phyloP scores from a whole-genome alignment of 129 eudicot genomes.

The Chrysanthemum lavandulifolium region DNA sequence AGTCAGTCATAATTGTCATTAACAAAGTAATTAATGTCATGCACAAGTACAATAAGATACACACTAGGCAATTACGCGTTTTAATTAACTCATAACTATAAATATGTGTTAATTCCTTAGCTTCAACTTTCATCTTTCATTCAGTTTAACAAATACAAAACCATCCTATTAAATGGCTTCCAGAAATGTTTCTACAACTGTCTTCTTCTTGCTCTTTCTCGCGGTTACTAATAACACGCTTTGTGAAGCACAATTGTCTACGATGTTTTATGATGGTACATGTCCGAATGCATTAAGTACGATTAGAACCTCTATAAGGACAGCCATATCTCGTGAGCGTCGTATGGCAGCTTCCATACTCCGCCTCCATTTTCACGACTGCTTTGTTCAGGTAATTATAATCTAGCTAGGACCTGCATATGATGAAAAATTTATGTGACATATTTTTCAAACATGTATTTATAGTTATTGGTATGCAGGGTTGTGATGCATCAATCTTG shows the following conservation, averaged over 20 bases:
- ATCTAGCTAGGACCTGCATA: neutral
- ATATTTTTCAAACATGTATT: neutral
- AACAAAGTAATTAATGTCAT: neutral
- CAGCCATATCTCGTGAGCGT: slow-evolving; percentile 36
- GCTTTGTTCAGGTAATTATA: slow-evolving; percentile 33
- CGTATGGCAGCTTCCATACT: slow-evolving; percentile 39
- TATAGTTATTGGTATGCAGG: slow-evolving; percentile 18
- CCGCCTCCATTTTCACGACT: slow-evolving; percentile 40
- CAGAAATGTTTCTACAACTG: slow-evolving; percentile 5
- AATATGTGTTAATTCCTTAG: neutral
- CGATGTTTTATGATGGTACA: no score
- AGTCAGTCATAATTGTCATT: slow-evolving; percentile 3
- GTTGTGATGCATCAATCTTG: slow-evolving; percentile 79
- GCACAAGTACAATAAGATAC: neutral
- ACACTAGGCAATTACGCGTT: neutral
- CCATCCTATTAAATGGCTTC: slow-evolving; percentile 20
- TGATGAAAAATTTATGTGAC: neutral
- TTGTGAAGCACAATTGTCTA: slow-evolving; percentile 25
- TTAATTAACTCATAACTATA: neutral
- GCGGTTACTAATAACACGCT: slow-evolving; percentile 17
- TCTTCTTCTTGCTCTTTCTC: slow-evolving; percentile 22
- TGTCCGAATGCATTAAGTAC: slow-evolving; percentile 31
- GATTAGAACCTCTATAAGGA: slow-evolving; percentile 33
- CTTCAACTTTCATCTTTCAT: neutral
- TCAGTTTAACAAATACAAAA: neutral